phyloP scores from a whole-genome alignment of 2,329 filamentous ascomycete species.

The Botryotinia narcissicola region DNA sequence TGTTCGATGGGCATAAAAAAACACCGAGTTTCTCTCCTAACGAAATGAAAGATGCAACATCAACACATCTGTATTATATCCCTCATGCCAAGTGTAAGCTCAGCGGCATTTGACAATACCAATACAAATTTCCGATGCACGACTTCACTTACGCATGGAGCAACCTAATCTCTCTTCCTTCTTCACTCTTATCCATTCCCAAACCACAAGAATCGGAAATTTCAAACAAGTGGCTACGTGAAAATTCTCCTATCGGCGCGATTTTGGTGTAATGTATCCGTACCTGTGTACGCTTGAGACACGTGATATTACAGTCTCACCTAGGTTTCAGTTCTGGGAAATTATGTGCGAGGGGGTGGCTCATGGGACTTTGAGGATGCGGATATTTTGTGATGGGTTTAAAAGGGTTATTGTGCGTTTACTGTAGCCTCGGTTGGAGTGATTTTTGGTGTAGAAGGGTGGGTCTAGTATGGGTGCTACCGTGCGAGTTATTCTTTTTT shows the following conservation, averaged over 20 bases:
- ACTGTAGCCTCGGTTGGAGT: not conserved
- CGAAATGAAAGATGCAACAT: rapidly evolving
- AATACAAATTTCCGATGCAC: not conserved
- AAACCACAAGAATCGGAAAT: not conserved
- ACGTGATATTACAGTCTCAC: not conserved
- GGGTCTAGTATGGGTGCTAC: not conserved
- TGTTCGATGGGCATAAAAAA: not conserved
- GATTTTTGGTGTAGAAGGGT: rapidly evolving
- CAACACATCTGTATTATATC: not conserved
- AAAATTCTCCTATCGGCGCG: not conserved
- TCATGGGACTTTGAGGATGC: not conserved
- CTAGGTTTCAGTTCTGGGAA: not conserved
- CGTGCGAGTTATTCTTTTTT: not conserved
- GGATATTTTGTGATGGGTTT: not conserved
- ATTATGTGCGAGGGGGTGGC: not conserved
- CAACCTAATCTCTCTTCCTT: not conserved
- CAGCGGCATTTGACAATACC: not conserved
- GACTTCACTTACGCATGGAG: not conserved
- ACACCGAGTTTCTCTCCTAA: not conserved
- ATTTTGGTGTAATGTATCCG: not conserved
- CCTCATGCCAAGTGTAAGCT: not conserved
- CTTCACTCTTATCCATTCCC: not conserved
- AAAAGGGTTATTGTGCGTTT: too few relatives aligned
- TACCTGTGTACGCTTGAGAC: not conserved
- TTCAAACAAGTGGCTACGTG: not conserved